Evolutionary conservation across 805 yeast species (phyloP), one percentile per base, ranked within the genome.

Genomic region (Lachancea waltii): DNA sequence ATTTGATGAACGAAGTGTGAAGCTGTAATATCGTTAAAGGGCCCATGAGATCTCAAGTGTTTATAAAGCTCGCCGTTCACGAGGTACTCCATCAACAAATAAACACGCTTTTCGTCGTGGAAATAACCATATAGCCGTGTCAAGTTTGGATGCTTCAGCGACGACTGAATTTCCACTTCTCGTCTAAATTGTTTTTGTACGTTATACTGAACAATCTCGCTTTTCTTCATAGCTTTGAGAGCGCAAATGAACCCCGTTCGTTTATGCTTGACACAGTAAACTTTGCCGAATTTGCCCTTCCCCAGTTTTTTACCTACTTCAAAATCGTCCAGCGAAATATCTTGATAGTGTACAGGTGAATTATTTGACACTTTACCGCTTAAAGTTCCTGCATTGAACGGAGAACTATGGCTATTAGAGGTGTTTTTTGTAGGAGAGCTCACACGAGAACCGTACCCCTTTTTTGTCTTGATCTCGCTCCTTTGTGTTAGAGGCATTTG

Each of bases 271-370:
- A 82, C 97, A 55, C 95, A 84, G 60, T 86, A 89, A 1, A 92
- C 97, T 51, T 77, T 79, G 7, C 98, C 98, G 52, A 89, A 79
- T 58, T 87, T 86, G 5, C 98, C 98, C 55, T 85, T 86, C 0
- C 97, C 98, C 34, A 90, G 69, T 41, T 81, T 79, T 38, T 79
- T 73, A 13, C 97, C 97, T 30, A 90, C 72, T 49, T 87, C 95
- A 62, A 90, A 90, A 54, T 85, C 92, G 20, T 50, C 47, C 35
- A 54, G 44, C 15, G 50, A 42, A 33, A 42, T 14, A n/a, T 29
- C 30, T 19, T 28, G 27, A 14, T 33, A 38, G 10, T 21, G 30
- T n/a, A 23, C 17, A 3, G 37, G 33, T 11, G 36, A 38, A 3
- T 22, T 33, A 17, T 32, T 32, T 19, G 30, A 3, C 5, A 6